Base-by-base conservation (phyloP, 2,329 filamentous ascomycete genomes). In the Cercospora nicotianae region DNA sequence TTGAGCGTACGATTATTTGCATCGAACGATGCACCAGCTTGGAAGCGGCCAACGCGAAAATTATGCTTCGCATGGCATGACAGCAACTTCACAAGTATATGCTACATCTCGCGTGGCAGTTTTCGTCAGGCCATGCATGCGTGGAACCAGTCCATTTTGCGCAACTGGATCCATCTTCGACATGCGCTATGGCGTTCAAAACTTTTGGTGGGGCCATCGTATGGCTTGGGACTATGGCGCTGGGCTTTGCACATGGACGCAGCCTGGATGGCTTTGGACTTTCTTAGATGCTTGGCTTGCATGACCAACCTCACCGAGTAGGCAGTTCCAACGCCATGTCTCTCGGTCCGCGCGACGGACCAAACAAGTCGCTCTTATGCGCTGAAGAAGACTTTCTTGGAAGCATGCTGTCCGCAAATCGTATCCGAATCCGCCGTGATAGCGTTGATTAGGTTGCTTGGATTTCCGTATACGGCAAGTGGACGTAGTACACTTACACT, bases 251-350 rank as follows among this genome's bases (percentile, higher is more conserved):
- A 51, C 45, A 10, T 20, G 42, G n/a, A 18, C 10, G 42, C n/a
- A 18, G 18, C 42, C 45, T 23, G 20, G 45, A 51, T 12, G 45
- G 20, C 45, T 13, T 9, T 13, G 20, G 45, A 51, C 45, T 51
- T 51, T 51, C 45, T 51, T 51, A n/a, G 45, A 51, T 51, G 45
- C 45, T 51, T 51, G 45, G 45, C 45, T 51, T 51, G 45, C 45
- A 51, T 26, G 18, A 6, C 20, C 18, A 12, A 51, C 45, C 20
- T 51, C 45, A 26, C 45, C 20, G 10, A 26, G 45, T 13, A 51
- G 18, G 45, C 20, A 23, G 2, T 13, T 16, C 45, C 45, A 51
- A 6, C 45, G 45, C 45, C 45, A 13, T 26, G 45, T 51, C 20
- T 23, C 8, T 26, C 45, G 45, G 45, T 26, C 6, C 2, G 10